These are phyloP conservation scores for Thecamonas trahens DNA, from an alignment of 78 protist species.

Conservation along the genomic window DNA sequence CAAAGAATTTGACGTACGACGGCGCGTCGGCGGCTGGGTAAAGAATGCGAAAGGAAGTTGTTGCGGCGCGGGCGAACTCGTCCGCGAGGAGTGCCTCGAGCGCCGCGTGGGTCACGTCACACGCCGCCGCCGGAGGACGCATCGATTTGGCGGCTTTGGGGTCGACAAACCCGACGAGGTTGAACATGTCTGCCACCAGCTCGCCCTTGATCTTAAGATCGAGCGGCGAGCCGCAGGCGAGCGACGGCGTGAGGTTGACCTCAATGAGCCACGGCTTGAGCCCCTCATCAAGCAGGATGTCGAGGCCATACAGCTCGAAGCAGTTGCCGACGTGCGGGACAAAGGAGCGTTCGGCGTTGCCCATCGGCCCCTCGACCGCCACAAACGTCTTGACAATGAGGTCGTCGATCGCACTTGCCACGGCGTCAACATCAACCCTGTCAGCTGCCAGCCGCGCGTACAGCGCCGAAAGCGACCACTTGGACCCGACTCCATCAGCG, in stretches of 20 bases:
- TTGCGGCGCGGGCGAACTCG: no score
- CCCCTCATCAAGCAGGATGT: conserved; percentile 51
- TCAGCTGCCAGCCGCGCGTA: background rate
- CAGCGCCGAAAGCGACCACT: conserved; percentile 40
- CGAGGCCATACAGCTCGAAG: conserved; percentile 64
- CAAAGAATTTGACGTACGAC: no score
- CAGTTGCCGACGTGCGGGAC: conserved; percentile 5
- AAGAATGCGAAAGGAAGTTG: no score
- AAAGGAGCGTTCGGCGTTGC: background rate
- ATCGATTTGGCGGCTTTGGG: no score
- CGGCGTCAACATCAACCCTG: background rate
- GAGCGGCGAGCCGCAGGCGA: conserved; percentile 27
- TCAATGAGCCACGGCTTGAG: conserved; percentile 65
- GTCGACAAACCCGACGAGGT: background rate
- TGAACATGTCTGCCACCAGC: conserved; percentile 24
- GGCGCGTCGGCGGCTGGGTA: no score
- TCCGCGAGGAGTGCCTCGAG: no score
- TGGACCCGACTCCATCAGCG: conserved; percentile 19
- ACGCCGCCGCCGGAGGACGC: no score
- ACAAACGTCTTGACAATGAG: conserved; percentile 40
- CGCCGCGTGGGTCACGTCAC: no score
- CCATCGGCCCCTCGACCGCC: conserved; percentile 16
- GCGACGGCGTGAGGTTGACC: conserved; percentile 63
- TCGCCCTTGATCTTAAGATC: conserved; percentile 14
- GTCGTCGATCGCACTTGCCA: conserved; percentile 23